A percentile compares a stretch with the other conserved stretches of the same genome.
phyloP scores from a whole-genome alignment of 768 basidiomycete genomes.

The Cystofilobasidium ferigula region DNA sequence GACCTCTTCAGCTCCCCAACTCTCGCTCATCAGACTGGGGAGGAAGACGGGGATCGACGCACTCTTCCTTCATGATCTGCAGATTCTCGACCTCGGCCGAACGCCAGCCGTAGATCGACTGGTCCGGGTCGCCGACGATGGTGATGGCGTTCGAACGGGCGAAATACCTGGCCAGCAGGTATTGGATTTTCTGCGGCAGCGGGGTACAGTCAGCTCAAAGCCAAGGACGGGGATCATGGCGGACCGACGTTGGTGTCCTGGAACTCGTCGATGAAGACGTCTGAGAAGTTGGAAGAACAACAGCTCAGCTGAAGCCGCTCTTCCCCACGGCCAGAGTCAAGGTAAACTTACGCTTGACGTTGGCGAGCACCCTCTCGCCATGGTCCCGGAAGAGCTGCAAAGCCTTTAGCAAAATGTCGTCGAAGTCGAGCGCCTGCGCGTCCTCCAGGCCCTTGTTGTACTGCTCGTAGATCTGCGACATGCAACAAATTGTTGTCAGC shows the following conservation, averaged over 20 bases:
- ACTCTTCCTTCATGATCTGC: constrained; percentile 59
- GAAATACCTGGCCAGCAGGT: constrained; percentile 39
- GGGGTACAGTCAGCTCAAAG: no score
- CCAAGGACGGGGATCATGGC: background rate
- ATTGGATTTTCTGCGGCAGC: background rate
- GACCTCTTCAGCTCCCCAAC: no score
- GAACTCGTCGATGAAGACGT: constrained; percentile 62
- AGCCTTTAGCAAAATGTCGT: constrained; percentile 52
- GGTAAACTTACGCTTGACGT: background rate
- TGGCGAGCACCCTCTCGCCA: constrained; percentile 49
- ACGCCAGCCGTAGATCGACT: constrained; percentile 84
- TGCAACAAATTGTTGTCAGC: constrained; percentile 3
- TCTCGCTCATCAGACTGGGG: no score
- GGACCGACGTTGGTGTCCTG: constrained; percentile 73
- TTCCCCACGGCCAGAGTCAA: background rate
- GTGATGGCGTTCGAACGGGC: constrained; percentile 52
- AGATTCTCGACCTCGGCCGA: constrained; percentile 66
- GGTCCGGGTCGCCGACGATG: constrained; percentile 83
- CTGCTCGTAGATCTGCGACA: constrained; percentile 50
- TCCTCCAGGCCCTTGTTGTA: constrained; percentile 55
- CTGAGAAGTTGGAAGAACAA: background rate
- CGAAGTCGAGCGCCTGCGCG: constrained; percentile 72
- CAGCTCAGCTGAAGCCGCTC: background rate
- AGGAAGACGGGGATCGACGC: no score
- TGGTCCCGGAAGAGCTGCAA: constrained; percentile 43